A percentile compares a stretch with the other conserved stretches of the same genome.
phyloP scores from a whole-genome alignment of 495 filamentous ascomycete species.

The Delitschia confertaspora region DNA sequence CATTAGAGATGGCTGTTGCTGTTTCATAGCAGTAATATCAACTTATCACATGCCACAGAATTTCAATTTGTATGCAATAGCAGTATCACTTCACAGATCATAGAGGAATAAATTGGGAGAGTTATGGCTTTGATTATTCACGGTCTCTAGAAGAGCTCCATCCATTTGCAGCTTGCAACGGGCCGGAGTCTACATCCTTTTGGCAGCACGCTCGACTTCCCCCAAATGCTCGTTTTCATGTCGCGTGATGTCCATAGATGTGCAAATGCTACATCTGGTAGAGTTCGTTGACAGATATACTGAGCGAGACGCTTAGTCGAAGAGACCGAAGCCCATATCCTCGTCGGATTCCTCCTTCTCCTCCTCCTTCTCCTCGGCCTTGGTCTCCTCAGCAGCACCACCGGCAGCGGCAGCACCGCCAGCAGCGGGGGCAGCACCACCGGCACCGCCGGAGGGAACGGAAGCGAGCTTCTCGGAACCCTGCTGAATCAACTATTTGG shows the following conservation, averaged over 20 bases:
- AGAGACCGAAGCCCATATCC: conserved; percentile 99
- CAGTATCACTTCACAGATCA: too few relatives aligned
- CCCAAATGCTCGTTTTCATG: conserved; percentile 19
- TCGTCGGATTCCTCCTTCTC: conserved; percentile 93
- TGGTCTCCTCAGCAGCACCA: conserved; percentile 61
- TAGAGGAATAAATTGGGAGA: conserved; percentile 8
- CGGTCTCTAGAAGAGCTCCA: too few relatives aligned
- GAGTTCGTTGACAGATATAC: conserved; percentile 7
- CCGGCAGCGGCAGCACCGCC: conserved; percentile 60
- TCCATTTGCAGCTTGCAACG: too few relatives aligned
- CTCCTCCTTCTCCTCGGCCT: conserved; percentile 65
- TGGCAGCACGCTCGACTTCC: conserved; percentile 24
- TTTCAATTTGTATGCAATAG: too few relatives aligned
- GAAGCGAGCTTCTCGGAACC: conserved; percentile 92
- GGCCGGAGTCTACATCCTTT: too few relatives aligned
- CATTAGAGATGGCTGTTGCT: too few relatives aligned
- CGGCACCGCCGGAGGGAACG: conserved; percentile 86
- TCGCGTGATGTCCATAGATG: conserved; percentile 11
- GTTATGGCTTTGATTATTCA: conserved; percentile 22
- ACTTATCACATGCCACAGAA: too few relatives aligned
- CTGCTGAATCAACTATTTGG: conserved; percentile 73
- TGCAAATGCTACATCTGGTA: not conserved
- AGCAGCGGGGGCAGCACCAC: conserved; percentile 53
- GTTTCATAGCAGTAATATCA: too few relatives aligned
- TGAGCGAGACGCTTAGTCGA: conserved; percentile 59